These are phyloP conservation scores for Neoascochyta sp. DNA, from an alignment of 2,329 filamentous ascomycete genomes.

Conservation along the genomic window DNA sequence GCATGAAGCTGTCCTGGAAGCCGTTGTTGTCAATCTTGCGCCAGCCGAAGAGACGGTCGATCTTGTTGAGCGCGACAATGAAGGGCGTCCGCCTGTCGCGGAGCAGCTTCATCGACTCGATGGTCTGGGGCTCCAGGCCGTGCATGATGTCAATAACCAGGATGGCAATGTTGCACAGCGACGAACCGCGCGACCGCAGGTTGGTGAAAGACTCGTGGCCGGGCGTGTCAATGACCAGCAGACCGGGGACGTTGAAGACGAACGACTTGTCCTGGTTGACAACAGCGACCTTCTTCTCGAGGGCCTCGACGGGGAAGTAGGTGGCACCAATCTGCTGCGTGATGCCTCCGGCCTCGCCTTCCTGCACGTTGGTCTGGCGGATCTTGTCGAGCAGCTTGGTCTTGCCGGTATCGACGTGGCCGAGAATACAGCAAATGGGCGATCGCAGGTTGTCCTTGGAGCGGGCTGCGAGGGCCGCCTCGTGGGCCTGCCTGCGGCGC, in stretches of 20 bases:
- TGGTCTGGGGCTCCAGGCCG: conserved; percentile 92
- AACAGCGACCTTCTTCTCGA: conserved; percentile 86
- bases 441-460: conserved; percentile 94
- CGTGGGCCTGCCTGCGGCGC: conserved; percentile 81
- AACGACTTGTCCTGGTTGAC: conserved; percentile 88
- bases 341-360: conserved; percentile 98
- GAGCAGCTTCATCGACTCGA: conserved; percentile 94
- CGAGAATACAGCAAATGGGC: conserved; percentile 98
- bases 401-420: conserved; percentile 99
- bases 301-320: conserved; percentile 94
- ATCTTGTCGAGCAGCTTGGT: conserved; percentile 99
- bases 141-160: conserved; percentile 99
- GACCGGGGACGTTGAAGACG: conserved; percentile 95
- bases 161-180: conserved; percentile 98
- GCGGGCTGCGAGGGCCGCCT: conserved; percentile 83
- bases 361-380: conserved; percentile 96
- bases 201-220: conserved; percentile 99
- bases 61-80: conserved; percentile 98
- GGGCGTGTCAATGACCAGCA: conserved; percentile 95
- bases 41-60: conserved; percentile 98
- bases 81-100: conserved; percentile 94
- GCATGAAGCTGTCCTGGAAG: conserved; percentile 83
- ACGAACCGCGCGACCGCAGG: conserved; percentile 91
- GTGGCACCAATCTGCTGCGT: conserved; percentile 99
- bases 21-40: conserved; percentile 98